Conservation (phyloP, 805 yeast genomes). For the Ogataea wickerhamii region DNA sequence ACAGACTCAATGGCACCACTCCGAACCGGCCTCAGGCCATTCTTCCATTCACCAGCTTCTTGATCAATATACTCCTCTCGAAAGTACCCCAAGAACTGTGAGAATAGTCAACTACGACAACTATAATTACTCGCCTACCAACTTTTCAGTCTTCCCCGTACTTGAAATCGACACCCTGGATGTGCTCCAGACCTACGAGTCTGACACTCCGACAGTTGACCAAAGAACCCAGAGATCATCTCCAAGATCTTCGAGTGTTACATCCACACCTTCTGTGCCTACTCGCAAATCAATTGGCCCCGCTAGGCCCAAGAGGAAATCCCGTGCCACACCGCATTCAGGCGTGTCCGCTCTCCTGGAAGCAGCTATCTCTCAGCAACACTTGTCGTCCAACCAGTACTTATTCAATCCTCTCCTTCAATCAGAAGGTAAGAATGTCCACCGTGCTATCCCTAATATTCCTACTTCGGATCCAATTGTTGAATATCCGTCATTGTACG, state of each 20-base stretch:
- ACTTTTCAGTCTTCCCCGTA: conserved; percentile 21
- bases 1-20: not conserved
- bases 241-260: not conserved
- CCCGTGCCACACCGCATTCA: not conserved
- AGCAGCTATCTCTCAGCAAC: not conserved
- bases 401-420: conserved; percentile 13
- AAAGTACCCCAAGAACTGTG: conserved; percentile 20
- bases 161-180: conserved; percentile 20
- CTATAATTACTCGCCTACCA: conserved; percentile 18
- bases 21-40: not conserved
- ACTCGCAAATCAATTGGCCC: not conserved
- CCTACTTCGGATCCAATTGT: conserved; percentile 20
- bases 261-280: not conserved
- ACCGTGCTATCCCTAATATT: conserved; percentile 10
- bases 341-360: not conserved
- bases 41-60: not conserved
- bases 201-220: not conserved
- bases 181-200: conserved; percentile 13
- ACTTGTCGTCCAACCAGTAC: conserved; percentile 7
- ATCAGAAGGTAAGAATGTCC: conserved; percentile 5
- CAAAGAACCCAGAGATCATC: not conserved
- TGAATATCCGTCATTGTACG: conserved; percentile 20
- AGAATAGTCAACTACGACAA: conserved; percentile 18
- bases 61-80: not conserved
- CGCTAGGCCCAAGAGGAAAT: not conserved